Base-by-base conservation (phyloP, 176 grass and related monocot species). In the Elymus sibiricus region DNA sequence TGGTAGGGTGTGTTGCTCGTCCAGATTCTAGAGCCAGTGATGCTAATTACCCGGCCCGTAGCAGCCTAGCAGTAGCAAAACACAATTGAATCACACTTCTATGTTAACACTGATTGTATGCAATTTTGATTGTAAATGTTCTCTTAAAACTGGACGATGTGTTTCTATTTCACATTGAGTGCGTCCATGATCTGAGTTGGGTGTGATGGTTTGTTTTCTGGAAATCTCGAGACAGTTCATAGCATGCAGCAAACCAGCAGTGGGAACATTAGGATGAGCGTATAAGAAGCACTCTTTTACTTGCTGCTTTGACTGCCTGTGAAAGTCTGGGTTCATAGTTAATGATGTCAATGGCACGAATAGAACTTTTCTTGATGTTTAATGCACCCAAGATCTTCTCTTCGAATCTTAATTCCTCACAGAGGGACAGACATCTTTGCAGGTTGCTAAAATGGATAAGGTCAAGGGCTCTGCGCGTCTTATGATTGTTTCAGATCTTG, bases 401-500 rank as follows among this genome's bases (percentile, higher is more conserved):
- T 14, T 85, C 32, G 16, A 53, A 9, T 42, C 19, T 66, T 78
- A 46, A 27, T 53, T 58, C 11, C 28, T 82, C 64, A 42, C n/a
- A 15, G 40, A 40, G 0, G 56, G 70, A 82, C 69, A 69, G 13
- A 24, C 19, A 42, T 84, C 6, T 76, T 77, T 72, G 70, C 90
- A 91, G 90, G 42, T 51, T 78, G 34, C n/a, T 70, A 84, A 85
- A 69, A 99, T 99, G 97, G 86, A 99, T 82, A 92, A 94, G 85
- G 83, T 99, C 74, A 82, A 49, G 35, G 92, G 88, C 31, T 82
- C 97, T 80, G 91, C 97, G 2, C 90, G 97, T 42, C 97, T 99
- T 44, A 96, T 99, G 94, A 86, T 99, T 32, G 94, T 99, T 89
- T 99, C 97, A 39, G 97, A 96, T 76, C 97, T 99, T 55, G 97